Conservation (phyloP, 176 grass and related monocot genomes). For the Triticum timopheevii region DNA sequence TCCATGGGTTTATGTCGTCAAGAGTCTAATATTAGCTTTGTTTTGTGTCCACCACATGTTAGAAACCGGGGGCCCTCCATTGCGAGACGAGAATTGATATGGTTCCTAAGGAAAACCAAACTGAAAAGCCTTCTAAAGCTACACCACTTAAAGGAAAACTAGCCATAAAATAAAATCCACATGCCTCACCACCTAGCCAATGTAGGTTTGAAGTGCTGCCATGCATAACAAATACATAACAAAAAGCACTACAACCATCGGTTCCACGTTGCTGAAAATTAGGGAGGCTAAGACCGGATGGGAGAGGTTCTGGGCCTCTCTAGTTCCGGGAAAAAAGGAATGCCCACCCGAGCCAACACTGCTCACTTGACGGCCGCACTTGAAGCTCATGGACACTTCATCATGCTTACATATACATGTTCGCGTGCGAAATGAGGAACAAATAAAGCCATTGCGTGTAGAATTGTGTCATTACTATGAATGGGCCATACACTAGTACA, state of each 20-base stretch:
- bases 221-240: not conserved
- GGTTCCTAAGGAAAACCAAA: not conserved
- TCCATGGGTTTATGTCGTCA: not conserved
- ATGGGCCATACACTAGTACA: not conserved
- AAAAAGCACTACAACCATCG: not conserved
- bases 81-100: not conserved
- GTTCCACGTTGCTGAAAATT: not conserved
- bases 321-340: too few relatives aligned
- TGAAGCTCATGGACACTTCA: not conserved
- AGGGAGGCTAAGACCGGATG: too few relatives aligned
- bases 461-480: not conserved
- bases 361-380: not conserved
- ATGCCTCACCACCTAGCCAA: not conserved
- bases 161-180: too few relatives aligned
- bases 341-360: not conserved
- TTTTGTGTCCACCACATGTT: not conserved
- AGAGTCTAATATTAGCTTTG: not conserved
- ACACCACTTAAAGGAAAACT: too few relatives aligned
- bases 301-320: too few relatives aligned
- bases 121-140: not conserved
- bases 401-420: not conserved
- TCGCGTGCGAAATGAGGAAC: not conserved
- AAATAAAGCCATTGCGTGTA: not conserved
- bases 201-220: not conserved
- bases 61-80: not conserved